These are phyloP conservation scores for Penicilliopsis zonata DNA, from an alignment of 495 filamentous ascomycete genomes.

Conservation along the genomic window DNA sequence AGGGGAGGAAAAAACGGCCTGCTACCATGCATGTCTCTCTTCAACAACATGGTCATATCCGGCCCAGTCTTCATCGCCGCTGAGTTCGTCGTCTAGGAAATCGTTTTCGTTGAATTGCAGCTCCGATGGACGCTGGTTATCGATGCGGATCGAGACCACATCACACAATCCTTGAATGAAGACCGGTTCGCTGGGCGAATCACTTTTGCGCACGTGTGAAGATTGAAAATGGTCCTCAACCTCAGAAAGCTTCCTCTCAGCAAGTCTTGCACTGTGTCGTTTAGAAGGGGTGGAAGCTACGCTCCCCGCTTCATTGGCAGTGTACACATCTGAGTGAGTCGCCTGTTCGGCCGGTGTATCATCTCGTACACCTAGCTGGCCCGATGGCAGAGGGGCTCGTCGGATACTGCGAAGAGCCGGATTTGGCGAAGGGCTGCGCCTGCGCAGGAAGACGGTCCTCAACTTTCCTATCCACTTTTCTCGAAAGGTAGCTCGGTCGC, in stretches of 20 bases:
- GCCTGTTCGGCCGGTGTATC: neutral
- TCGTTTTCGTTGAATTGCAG: slow-evolving; percentile 63
- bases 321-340: slow-evolving; percentile 3
- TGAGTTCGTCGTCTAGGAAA: slow-evolving; percentile 60
- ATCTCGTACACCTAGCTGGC: neutral
- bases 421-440: slow-evolving; percentile 37
- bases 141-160: slow-evolving; percentile 65
- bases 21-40: slow-evolving; percentile 17
- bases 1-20: neutral
- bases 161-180: slow-evolving; percentile 69
- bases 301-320: slow-evolving; percentile 3
- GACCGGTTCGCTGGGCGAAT: slow-evolving; percentile 9
- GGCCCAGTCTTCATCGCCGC: slow-evolving; percentile 73
- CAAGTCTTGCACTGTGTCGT: slow-evolving; percentile 29
- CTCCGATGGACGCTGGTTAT: slow-evolving; percentile 70
- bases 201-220: slow-evolving; percentile 5
- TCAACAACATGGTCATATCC: slow-evolving; percentile 26
- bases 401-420: slow-evolving; percentile 16
- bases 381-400: slow-evolving; percentile 3
- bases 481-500: slow-evolving; percentile 61
- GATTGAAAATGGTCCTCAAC: slow-evolving; percentile 5
- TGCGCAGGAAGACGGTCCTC: slow-evolving; percentile 51
- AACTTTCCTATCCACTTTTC: slow-evolving; percentile 59
- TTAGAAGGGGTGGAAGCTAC: slow-evolving; percentile 17
- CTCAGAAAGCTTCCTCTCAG: slow-evolving; percentile 15